phyloP scores from a whole-genome alignment of 2,329 filamentous ascomycete genomes.

The Didymella pomorum region DNA sequence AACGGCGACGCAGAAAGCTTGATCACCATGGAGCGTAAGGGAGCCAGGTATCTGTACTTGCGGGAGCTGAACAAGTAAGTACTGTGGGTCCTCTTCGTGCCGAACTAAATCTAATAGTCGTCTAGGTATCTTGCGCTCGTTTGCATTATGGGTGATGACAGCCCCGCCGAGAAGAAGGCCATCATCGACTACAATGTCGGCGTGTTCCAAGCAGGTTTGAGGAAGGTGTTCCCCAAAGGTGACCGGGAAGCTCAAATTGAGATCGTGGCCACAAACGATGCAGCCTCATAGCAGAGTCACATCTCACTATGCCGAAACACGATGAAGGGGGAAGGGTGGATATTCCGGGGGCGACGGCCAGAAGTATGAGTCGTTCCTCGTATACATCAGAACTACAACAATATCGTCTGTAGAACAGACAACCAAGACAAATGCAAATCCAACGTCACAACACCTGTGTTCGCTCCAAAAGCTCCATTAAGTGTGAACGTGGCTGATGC shows the following conservation, averaged over 20 bases:
- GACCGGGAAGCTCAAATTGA: conserved; percentile 40
- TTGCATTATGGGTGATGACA: conserved; percentile 83
- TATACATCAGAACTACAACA: too few species aligned
- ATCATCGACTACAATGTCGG: conserved; percentile 88
- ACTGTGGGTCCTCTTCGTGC: not conserved
- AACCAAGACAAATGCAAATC: conserved; percentile 1
- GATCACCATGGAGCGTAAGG: conserved; percentile 66
- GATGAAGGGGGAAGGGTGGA: not conserved
- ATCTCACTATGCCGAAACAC: not conserved
- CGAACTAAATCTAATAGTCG: conserved; percentile 15
- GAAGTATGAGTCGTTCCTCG: not conserved
- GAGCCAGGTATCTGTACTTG: conserved; percentile 68
- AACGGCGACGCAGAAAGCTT: conserved; percentile 67
- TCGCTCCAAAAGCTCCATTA: conserved; percentile 15
- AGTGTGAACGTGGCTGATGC: conserved; percentile 13
- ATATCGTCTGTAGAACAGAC: not conserved
- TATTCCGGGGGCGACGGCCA: not conserved
- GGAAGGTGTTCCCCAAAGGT: conserved; percentile 73
- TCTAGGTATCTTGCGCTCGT: conserved; percentile 77
- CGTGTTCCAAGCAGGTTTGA: conserved; percentile 78
- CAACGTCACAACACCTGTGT: not conserved
- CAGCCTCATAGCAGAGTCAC: conserved; percentile 14
- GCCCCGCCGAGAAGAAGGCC: conserved; percentile 82
- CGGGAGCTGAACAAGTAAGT: conserved; percentile 72
- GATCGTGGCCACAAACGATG: conserved; percentile 33